A percentile compares a stretch with the other conserved stretches of the same genome.
phyloP scores from a whole-genome alignment of 2,329 filamentous ascomycete species.

The Calonectria henricotiae region DNA sequence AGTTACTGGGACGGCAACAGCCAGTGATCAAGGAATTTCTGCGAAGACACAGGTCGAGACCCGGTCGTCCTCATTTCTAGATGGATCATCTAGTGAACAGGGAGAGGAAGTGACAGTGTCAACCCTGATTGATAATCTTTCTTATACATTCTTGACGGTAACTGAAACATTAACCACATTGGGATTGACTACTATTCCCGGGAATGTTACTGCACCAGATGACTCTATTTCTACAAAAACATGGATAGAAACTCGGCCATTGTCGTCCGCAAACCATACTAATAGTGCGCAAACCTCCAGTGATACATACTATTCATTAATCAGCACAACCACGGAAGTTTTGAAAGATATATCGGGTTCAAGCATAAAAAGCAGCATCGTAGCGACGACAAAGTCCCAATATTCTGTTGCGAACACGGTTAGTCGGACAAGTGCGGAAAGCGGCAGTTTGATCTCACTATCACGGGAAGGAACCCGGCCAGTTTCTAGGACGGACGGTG shows the following conservation, averaged over 20 bases:
- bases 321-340: too few relatives aligned
- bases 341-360: neutral
- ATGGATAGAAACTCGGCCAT: neutral
- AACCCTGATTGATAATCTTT: neutral
- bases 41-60: neutral
- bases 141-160: neutral
- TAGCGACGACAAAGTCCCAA: neutral
- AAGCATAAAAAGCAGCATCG: neutral
- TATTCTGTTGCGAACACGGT: too few relatives aligned
- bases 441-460: neutral
- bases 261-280: neutral
- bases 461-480: neutral
- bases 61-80: neutral
- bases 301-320: neutral
- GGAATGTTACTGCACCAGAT: neutral
- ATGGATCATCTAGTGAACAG: neutral
- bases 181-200: neutral
- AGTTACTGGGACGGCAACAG: neutral
- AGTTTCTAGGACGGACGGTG: neutral
- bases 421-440: neutral
- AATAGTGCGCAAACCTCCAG: neutral
- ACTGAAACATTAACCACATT: neutral
- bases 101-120: neutral
- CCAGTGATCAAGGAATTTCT: neutral
- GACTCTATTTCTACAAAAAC: neutral